Evolutionary conservation across 1,284 basidiomycete species (phyloP).

Genomic region (Macrocystidia cucumis): DNA sequence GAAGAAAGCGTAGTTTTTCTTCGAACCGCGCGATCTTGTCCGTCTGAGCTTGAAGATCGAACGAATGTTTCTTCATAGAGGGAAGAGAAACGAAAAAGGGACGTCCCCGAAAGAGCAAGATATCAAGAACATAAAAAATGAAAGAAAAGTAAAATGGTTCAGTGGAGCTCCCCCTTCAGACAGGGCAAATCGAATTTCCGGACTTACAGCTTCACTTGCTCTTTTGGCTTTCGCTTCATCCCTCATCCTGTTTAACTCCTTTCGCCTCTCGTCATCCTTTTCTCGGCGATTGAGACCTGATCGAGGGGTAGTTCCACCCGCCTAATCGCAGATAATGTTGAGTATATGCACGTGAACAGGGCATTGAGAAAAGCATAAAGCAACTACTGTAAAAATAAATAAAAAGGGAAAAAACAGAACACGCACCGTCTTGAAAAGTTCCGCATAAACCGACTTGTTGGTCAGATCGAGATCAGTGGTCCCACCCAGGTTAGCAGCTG

Average conservation of each 20-base stretch:
- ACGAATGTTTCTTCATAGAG: conserved; percentile 42
- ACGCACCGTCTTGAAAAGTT: conserved; percentile 59
- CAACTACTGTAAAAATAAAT: no score
- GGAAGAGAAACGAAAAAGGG: conserved; percentile 5
- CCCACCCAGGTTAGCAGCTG: conserved; percentile 21
- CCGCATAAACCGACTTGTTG: conserved; percentile 53
- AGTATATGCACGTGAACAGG: conserved; percentile 1
- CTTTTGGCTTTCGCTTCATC: conserved; percentile 61
- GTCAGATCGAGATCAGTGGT: conserved; percentile 58
- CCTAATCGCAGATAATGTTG: conserved; percentile 17
- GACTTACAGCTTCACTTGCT: conserved; percentile 43
- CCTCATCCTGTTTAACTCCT: conserved; percentile 61
- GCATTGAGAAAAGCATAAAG: no score
- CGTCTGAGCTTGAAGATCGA: conserved; percentile 62
- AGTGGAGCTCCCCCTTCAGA: no score
- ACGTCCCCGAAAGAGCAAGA: conserved; percentile 2
- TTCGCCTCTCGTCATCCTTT: conserved; percentile 62
- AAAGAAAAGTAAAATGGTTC: not conserved
- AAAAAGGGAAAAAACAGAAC: no score
- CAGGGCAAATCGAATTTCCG: not conserved
- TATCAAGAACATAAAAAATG: conserved; percentile 1
- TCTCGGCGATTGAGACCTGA: conserved; percentile 52
- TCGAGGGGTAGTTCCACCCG: conserved; percentile 44
- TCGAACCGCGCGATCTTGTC: conserved; percentile 67
- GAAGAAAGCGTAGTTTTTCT: conserved; percentile 38